These are phyloP conservation scores for Lotmaria passim DNA, from an alignment of 208 protist genomes.

Conservation along the genomic window DNA sequence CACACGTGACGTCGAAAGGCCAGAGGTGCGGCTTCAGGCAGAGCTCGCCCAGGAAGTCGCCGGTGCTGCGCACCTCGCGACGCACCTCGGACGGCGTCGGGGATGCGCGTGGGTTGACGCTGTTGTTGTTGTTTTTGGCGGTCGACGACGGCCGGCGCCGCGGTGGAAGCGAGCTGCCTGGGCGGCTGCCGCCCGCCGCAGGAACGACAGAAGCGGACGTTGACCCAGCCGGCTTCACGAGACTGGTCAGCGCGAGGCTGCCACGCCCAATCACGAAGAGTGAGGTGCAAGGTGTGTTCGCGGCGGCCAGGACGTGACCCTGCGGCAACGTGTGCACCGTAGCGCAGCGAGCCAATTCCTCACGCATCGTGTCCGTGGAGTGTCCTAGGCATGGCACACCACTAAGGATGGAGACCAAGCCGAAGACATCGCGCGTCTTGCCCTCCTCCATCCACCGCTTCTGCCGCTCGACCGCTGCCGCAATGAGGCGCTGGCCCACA, in stretches of 20 bases:
- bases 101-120: neutral
- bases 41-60: conserved; percentile 80
- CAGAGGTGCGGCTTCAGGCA: conserved; percentile 81
- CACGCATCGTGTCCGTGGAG: conserved; percentile 74
- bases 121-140: neutral
- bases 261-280: conserved; percentile 84
- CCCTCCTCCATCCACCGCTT: conserved; percentile 73
- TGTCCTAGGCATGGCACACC: conserved; percentile 86
- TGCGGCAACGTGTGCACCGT: conserved; percentile 54
- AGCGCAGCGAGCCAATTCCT: conserved; percentile 58
- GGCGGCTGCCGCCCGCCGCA: neutral
- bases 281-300: conserved; percentile 56
- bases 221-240: conserved; percentile 11
- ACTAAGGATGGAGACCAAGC: conserved; percentile 66
- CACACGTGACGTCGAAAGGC: conserved; percentile 57
- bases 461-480: conserved; percentile 60
- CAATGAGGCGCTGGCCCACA: conserved; percentile 45
- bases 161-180: conserved; percentile 8
- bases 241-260: conserved; percentile 40
- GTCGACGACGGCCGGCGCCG: neutral
- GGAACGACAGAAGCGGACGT: neutral
- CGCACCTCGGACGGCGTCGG: conserved; percentile 19
- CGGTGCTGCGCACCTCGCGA: conserved; percentile 51
- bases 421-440: conserved; percentile 65
- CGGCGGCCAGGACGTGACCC: conserved; percentile 41